phyloP scores from a whole-genome alignment of 352 stramenopile genomes.

The Phytophthora palmivora region DNA sequence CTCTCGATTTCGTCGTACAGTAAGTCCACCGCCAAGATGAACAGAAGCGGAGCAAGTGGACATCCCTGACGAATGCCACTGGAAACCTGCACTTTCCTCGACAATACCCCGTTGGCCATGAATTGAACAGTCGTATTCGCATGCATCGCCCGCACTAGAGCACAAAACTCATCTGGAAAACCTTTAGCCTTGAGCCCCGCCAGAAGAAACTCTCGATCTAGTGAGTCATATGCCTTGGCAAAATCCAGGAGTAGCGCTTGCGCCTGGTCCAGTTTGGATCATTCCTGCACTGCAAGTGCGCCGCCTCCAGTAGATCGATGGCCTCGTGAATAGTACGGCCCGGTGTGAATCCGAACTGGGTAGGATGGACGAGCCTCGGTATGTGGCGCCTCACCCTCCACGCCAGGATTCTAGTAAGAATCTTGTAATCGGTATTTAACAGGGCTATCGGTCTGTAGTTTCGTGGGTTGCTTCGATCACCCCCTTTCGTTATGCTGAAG shows the following conservation, averaged over 20 bases:
- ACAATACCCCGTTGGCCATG: not conserved
- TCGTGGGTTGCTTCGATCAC: not conserved
- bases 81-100: not conserved
- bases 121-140: not conserved
- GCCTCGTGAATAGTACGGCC: conserved; percentile 10
- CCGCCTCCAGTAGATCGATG: conserved; percentile 11
- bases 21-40: conserved; percentile 4
- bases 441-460: conserved; percentile 17
- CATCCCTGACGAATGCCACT: conserved; percentile 12
- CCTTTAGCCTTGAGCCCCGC: not conserved
- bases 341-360: conserved; percentile 5
- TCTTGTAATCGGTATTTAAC: conserved; percentile 17
- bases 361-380: not conserved
- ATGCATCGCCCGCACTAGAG: not conserved
- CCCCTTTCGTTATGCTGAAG: conserved; percentile 8
- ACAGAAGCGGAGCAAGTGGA: not conserved
- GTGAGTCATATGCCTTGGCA: conserved; percentile 13
- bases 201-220: conserved; percentile 2
- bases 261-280: not conserved
- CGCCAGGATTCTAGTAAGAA: conserved; percentile 5
- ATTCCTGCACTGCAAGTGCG: not conserved
- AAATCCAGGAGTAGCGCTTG: conserved; percentile 12
- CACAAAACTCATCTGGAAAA: not conserved
- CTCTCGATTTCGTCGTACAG: conserved; percentile 1
- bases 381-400: conserved; percentile 2